Conservation (phyloP, 2,329 filamentous ascomycete species). For the Nemania sp. region DNA sequence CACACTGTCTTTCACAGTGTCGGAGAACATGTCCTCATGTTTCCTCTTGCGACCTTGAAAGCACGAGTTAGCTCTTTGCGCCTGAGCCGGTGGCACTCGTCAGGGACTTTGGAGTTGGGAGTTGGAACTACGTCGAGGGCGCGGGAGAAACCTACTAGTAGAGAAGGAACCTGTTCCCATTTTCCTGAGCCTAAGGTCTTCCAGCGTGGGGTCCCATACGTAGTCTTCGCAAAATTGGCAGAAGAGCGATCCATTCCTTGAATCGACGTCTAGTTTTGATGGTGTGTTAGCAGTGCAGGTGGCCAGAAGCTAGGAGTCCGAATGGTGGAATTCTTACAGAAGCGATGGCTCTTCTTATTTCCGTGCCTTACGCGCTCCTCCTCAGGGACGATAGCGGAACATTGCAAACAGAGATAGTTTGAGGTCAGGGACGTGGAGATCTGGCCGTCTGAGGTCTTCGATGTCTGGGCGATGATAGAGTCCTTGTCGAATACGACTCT, state of each 20-base stretch:
- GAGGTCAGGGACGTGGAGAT: conserved; percentile 65
- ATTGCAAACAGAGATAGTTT: conserved; percentile 75
- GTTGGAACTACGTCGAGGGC: neutral
- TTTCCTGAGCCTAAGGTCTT: conserved; percentile 73
- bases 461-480: conserved; percentile 67
- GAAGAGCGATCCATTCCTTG: conserved; percentile 72
- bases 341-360: conserved; percentile 69
- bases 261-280: conserved; percentile 68
- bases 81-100: too few relatives aligned
- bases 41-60: conserved; percentile 70
- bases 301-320: conserved; percentile 28
- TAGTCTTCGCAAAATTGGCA: conserved; percentile 83
- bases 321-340: conserved; percentile 57
- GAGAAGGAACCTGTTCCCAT: conserved; percentile 67
- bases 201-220: conserved; percentile 79
- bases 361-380: conserved; percentile 70
- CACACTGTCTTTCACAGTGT: conserved; percentile 53
- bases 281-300: conserved; percentile 1
- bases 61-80: neutral
- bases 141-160: conserved; percentile 53
- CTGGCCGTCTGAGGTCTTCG: conserved; percentile 58
- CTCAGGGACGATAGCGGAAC: conserved; percentile 67
- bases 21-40: conserved; percentile 69
- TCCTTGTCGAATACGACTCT: conserved; percentile 70
- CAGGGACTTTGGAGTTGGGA: neutral